These are phyloP conservation scores for Hygrocybe coccinea DNA, from an alignment of 768 basidiomycete genomes.

Conservation along the genomic window DNA sequence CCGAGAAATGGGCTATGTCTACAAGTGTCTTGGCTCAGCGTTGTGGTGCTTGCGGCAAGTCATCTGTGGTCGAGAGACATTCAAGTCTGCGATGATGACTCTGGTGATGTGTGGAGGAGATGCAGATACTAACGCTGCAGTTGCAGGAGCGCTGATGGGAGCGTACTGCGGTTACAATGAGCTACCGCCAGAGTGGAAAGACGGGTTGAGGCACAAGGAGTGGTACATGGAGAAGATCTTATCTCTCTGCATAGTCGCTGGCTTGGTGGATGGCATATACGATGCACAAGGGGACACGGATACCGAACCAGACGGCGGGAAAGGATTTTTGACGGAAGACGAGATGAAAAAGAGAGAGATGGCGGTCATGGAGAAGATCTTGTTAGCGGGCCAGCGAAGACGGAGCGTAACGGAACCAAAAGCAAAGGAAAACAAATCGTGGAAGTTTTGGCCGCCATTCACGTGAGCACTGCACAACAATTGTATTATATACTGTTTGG, in stretches of 20 bases:
- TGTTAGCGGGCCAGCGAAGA: neutral
- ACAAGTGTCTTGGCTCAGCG: slow-evolving; percentile 20
- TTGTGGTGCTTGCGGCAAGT: slow-evolving; percentile 20
- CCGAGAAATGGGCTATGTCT: slow-evolving; percentile 20
- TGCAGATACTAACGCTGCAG: slow-evolving; percentile 21
- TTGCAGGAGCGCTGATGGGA: slow-evolving; percentile 21
- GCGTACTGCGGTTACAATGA: slow-evolving; percentile 15
- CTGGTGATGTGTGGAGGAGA: slow-evolving; percentile 21
- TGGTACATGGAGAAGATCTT: slow-evolving; percentile 15
- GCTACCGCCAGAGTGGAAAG: slow-evolving; percentile 21
- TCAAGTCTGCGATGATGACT: slow-evolving; percentile 17
- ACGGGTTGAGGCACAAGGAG: slow-evolving; percentile 16
- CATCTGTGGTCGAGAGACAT: slow-evolving; percentile 14
- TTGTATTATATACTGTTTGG: too few species aligned
- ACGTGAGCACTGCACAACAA: too few species aligned
- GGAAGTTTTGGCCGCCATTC: neutral
- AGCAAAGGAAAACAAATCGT: neutral
- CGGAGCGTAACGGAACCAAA: neutral
- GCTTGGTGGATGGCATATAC: slow-evolving; percentile 10
- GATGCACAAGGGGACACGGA: slow-evolving; percentile 13
- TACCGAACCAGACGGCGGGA: slow-evolving; percentile 15
- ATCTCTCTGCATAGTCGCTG: slow-evolving; percentile 14
- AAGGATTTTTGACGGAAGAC: slow-evolving; percentile 13
- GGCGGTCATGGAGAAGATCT: slow-evolving; percentile 19
- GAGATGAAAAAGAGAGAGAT: slow-evolving; percentile 15